Base-by-base conservation (phyloP, 2,329 filamentous ascomycete genomes). In the Lachnellula suecica region DNA sequence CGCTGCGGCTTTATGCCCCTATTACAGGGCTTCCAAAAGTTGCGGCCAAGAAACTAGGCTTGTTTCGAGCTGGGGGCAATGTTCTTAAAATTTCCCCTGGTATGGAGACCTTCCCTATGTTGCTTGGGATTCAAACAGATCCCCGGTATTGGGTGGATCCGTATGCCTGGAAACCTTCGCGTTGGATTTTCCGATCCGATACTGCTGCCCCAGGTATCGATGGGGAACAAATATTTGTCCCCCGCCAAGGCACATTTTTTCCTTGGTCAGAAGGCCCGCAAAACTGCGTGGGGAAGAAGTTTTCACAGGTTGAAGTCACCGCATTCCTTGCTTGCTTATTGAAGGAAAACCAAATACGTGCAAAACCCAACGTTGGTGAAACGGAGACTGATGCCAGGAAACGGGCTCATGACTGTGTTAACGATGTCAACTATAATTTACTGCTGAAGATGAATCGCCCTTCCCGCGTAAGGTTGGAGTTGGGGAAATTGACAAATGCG, bases 1-100 rank as follows among this genome's bases (percentile, higher is more conserved):
- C 77, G 42, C 71, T 83, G 19, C 76, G 80, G 27, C 61, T 83
- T 10, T 67, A 81, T n/a, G 75, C 77, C 3, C 78, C 79, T 0
- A 74, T 82, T 27, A 66, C 77, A 54, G 74, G 72, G 47, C 81
- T 83, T 38, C 79, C 79, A 8, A 84, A 46, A n/a, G 17, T 20
- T 4, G 23, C 25, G 1, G 15, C 22, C 17, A n/a, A 37, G 5
- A 19, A 5, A 19, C 4, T 24, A 2, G 3, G 35, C 2, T 3
- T 13, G 2, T 8, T 46, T 23, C 25, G n/a, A 5, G 17, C 35
- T 0, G 29, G 44, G 4, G 4, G 23, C 2, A 31, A 23, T 2
- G 17, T n/a, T 9, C 27, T 35, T n/a, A n/a, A 13, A 1, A 11
- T 46, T 4, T 27, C 44, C 11, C 25, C 44, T 2, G 24, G 15